Evolutionary conservation across 345 rosid genomes (phyloP).

Genomic region (Eucalyptus shirleyi): DNA sequence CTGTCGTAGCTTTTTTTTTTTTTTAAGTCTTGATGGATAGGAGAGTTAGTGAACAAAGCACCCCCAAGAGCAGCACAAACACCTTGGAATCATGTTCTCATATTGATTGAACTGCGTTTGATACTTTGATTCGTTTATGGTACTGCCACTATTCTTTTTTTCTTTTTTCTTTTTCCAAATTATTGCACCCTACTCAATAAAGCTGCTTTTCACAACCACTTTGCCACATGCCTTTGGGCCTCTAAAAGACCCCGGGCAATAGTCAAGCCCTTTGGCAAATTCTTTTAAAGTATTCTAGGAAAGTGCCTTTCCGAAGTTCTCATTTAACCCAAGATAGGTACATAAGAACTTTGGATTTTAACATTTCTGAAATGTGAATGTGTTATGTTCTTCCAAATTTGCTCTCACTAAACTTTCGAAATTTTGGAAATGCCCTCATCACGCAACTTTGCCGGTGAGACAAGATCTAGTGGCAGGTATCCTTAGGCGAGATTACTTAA

Average conservation of each 20-base stretch:
- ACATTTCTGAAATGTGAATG: background rate
- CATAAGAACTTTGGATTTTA: background rate
- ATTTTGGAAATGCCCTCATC: background rate
- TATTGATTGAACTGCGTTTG: background rate
- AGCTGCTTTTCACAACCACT: background rate
- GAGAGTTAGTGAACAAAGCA: background rate
- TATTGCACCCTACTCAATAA: background rate
- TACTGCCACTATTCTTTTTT: background rate
- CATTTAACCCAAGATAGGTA: background rate
- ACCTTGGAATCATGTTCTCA: background rate
- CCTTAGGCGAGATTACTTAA: background rate
- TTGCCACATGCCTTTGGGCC: background rate
- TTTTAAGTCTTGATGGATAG: background rate
- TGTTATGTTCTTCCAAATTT: background rate
- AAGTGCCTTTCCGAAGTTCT: background rate
- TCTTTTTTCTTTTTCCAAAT: too few species aligned
- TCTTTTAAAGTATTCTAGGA: background rate
- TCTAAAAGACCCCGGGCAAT: background rate
- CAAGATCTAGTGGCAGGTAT: background rate
- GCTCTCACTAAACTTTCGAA: background rate
- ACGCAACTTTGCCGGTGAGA: rapidly evolving
- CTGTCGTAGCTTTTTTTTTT: background rate
- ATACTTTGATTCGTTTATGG: background rate
- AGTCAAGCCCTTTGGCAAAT: background rate
- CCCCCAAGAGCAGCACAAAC: background rate